These are phyloP conservation scores for Vitis hybrid DNA, from an alignment of 177 flowering plant species.

Conservation along the genomic window DNA sequence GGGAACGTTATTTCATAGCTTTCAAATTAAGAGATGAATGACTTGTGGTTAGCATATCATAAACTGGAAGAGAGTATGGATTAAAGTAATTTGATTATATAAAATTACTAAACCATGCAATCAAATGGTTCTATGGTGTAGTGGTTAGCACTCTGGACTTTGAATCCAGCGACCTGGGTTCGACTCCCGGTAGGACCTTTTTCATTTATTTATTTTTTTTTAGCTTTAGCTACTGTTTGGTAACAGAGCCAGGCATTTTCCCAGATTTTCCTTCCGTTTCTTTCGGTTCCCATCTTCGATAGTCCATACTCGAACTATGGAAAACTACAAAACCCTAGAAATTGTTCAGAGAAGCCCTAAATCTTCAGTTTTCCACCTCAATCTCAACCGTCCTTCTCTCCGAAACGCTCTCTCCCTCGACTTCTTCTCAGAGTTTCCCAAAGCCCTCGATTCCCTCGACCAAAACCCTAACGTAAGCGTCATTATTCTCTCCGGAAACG, in stretches of 20 bases:
- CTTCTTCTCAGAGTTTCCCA: conserved; percentile 76
- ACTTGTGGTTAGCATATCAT: too few relatives aligned
- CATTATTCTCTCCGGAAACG: conserved; percentile 63
- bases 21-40: too few relatives aligned
- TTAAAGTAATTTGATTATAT: too few relatives aligned
- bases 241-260: not conserved
- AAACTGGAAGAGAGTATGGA: too few relatives aligned
- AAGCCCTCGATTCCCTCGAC: conserved; percentile 67
- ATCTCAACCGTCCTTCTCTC: conserved; percentile 55
- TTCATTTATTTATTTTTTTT: not conserved
- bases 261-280: not conserved
- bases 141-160: conserved; percentile 99
- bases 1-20: too few relatives aligned
- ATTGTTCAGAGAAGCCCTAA: conserved; percentile 31
- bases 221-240: too few relatives aligned
- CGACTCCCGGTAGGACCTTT: conserved; percentile 99
- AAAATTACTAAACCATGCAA: too few relatives aligned
- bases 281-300: not conserved
- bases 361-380: conserved; percentile 41
- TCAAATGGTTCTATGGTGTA: conserved; percentile 91
- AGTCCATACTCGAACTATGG: conserved; percentile 18
- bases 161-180: conserved; percentile 99
- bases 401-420: conserved; percentile 68
- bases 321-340: conserved; percentile 43
- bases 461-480: conserved; percentile 56